phyloP scores from a whole-genome alignment of 306 rosid species.

The Neltuma alba region DNA sequence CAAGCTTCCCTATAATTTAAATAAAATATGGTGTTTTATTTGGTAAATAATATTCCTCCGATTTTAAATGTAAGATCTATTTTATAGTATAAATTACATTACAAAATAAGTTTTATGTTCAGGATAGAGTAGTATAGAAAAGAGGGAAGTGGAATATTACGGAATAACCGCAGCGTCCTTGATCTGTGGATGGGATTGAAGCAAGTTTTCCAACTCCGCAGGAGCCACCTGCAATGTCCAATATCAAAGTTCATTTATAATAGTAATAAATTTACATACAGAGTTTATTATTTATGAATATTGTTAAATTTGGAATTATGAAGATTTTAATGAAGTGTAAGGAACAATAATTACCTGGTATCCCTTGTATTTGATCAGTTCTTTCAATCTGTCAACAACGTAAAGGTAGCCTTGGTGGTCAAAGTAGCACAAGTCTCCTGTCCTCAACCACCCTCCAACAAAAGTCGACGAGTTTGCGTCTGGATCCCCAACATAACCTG shows the following conservation, averaged over 20 bases:
- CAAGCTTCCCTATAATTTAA: too few species aligned
- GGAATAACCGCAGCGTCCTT: slow-evolving; percentile 72
- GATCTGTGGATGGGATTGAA: slow-evolving; percentile 60
- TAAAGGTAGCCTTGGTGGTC: slow-evolving; percentile 56
- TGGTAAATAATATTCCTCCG: too few species aligned
- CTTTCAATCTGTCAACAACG: slow-evolving; percentile 64
- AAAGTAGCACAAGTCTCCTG: slow-evolving; percentile 58
- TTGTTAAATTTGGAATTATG: too few species aligned
- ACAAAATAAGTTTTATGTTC: too few species aligned
- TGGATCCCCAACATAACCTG: slow-evolving; percentile 54
- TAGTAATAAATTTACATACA: not conserved
- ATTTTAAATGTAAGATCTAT: too few species aligned
- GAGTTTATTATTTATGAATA: too few species aligned
- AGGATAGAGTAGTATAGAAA: not conserved
- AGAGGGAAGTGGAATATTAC: slow-evolving; percentile 38
- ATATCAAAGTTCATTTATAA: not conserved
- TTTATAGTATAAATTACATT: too few species aligned
- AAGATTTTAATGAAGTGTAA: too few species aligned
- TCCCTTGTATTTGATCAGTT: slow-evolving; percentile 66
- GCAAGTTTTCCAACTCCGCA: slow-evolving; percentile 69
- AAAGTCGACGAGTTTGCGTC: slow-evolving; percentile 47
- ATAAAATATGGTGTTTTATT: too few species aligned
- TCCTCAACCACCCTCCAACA: slow-evolving; percentile 59
- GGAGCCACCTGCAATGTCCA: slow-evolving; percentile 64
- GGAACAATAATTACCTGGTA: slow-evolving; percentile 44